Conservation (phyloP, 805 yeast species). For the Lachancea lanzarotensis region DNA sequence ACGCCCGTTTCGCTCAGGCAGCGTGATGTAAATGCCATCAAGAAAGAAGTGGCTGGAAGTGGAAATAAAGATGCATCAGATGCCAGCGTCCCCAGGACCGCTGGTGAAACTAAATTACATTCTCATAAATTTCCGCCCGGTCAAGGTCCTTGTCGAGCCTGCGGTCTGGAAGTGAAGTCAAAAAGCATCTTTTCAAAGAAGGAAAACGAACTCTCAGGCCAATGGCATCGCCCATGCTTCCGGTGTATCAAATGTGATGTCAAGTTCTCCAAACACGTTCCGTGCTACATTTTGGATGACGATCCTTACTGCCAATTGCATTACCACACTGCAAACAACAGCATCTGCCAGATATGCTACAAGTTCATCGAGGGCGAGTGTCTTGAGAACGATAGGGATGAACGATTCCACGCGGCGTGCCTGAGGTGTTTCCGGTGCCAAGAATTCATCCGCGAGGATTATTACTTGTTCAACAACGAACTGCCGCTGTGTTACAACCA, state of each 20-base stretch:
- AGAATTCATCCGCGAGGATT: constrained; percentile 45
- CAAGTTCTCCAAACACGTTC: constrained; percentile 51
- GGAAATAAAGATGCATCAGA: too few species aligned
- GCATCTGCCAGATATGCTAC: constrained; percentile 66
- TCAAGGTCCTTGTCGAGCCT: constrained; percentile 75
- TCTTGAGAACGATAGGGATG: constrained; percentile 63
- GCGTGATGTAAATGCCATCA: not conserved
- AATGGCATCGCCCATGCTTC: constrained; percentile 91
- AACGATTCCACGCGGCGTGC: constrained; percentile 72
- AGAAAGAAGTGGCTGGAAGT: not conserved
- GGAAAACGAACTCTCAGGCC: constrained; percentile 61
- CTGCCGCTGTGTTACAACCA: constrained; percentile 28
- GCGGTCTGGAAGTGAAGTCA: constrained; percentile 47
- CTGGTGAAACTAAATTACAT: not conserved
- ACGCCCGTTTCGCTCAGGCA: not conserved
- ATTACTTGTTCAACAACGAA: constrained; percentile 31
- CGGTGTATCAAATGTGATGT: constrained; percentile 58
- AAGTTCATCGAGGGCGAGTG: constrained; percentile 86
- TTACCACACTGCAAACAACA: constrained; percentile 65
- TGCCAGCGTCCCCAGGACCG: too few species aligned
- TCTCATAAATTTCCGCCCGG: constrained; percentile 44
- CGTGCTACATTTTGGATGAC: constrained; percentile 73
- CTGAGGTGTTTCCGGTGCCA: constrained; percentile 61
- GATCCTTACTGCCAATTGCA: constrained; percentile 77
- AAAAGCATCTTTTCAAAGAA: constrained; percentile 80